Conservation (phyloP, 2,329 filamentous ascomycete species). For the Xylogone sp. region DNA sequence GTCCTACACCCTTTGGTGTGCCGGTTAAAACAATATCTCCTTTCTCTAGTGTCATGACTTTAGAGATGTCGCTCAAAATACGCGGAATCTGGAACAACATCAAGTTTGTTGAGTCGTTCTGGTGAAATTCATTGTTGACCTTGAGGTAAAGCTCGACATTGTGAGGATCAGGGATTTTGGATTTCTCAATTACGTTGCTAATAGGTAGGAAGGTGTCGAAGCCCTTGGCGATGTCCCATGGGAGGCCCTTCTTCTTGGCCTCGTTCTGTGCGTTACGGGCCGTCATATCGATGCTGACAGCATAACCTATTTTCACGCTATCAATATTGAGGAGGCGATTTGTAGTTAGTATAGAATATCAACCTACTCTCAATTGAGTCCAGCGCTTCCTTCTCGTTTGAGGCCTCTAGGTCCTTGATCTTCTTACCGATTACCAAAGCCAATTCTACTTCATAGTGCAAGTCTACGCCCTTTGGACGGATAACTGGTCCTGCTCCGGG, state of each 20-base stretch:
- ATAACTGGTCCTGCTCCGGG: conserved; percentile 77
- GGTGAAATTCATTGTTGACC: conserved; percentile 75
- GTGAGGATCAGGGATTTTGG: conserved; percentile 79
- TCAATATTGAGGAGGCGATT: no score
- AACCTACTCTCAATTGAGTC: conserved; percentile 73
- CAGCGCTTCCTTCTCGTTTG: conserved; percentile 72
- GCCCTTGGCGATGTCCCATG: conserved; percentile 94
- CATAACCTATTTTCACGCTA: conserved; percentile 61
- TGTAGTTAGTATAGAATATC: no score
- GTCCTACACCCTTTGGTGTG: conserved; percentile 92
- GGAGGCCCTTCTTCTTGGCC: conserved; percentile 93
- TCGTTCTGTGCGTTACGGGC: conserved; percentile 93
- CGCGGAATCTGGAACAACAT: conserved; percentile 92
- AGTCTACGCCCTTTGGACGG: conserved; percentile 74
- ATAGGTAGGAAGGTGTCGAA: conserved; percentile 97
- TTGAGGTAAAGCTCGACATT: conserved; percentile 80
- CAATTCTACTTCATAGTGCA: conserved; percentile 95
- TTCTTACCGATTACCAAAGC: conserved; percentile 83
- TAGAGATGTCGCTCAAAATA: conserved; percentile 85
- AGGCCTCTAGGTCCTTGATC: conserved; percentile 68
- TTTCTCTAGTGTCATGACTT: conserved; percentile 88
- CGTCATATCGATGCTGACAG: conserved; percentile 95
- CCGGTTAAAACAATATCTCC: conserved; percentile 96
- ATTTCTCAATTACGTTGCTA: conserved; percentile 75
- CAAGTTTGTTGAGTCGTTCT: conserved; percentile 84